Evolutionary conservation across 768 basidiomycete species (phyloP).

Genomic region (Tephrocybe rancida): DNA sequence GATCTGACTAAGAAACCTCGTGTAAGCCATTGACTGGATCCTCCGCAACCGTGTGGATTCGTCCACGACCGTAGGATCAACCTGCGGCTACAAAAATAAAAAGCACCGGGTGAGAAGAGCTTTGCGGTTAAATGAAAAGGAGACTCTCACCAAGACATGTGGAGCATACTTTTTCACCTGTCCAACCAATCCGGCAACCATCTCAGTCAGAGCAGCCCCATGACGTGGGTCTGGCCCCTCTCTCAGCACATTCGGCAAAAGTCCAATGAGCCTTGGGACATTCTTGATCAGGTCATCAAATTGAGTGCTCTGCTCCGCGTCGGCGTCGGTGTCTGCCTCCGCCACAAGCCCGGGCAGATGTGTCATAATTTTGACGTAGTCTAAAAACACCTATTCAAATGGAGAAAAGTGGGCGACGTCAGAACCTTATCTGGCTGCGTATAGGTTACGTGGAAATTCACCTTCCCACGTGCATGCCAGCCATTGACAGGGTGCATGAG

Average conservation of each 20-base stretch:
- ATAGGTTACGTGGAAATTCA: conserved; percentile 28
- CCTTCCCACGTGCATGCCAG: conserved; percentile 88
- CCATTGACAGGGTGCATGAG: conserved; percentile 59
- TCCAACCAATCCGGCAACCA: conserved; percentile 64
- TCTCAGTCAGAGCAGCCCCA: conserved; percentile 70
- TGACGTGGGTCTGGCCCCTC: conserved; percentile 64
- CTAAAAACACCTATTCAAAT: conserved; percentile 62
- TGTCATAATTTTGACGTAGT: conserved; percentile 68
- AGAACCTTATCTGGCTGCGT: background rate
- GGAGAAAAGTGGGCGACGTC: background rate
- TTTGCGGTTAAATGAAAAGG: background rate
- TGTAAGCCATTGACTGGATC: conserved; percentile 63
- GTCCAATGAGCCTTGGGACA: conserved; percentile 65
- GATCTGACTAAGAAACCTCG: conserved; percentile 66
- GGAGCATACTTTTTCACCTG: conserved; percentile 64
- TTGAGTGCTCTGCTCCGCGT: conserved; percentile 49
- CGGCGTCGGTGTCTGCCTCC: conserved; percentile 46
- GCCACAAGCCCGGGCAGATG: conserved; percentile 52
- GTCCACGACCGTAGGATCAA: conserved; percentile 49
- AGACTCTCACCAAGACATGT: conserved; percentile 55
- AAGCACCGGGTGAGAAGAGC: conserved; percentile 22
- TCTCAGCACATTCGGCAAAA: conserved; percentile 69
- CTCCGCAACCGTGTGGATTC: conserved; percentile 64
- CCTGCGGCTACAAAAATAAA: conserved; percentile 39
- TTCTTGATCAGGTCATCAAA: conserved; percentile 61